Evolutionary conservation across 495 filamentous ascomycete species (phyloP).

Genomic region (Neurospora sp.): DNA sequence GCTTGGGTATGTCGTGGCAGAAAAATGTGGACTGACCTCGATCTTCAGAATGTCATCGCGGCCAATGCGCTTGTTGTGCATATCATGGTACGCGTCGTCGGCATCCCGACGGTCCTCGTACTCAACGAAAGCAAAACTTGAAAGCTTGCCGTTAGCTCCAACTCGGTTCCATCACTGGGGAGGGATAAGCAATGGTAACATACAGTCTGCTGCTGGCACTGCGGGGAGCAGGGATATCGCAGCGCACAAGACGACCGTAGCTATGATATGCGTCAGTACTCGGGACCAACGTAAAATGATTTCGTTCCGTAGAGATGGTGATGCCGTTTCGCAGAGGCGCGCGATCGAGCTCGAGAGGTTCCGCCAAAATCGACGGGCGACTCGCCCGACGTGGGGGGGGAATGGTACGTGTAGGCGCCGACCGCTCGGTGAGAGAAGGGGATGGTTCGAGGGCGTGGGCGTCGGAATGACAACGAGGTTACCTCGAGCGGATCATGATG

Average conservation of each 20-base stretch:
- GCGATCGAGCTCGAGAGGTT: constrained; percentile 16
- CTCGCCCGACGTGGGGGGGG: constrained; percentile 26
- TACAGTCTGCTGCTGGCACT: constrained; percentile 89
- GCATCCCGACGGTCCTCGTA: constrained; percentile 98
- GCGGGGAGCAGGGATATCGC: constrained; percentile 93
- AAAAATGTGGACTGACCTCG: constrained; percentile 53
- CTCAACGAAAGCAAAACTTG: constrained; percentile 96
- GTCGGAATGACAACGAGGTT: constrained; percentile 18
- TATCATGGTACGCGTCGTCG: constrained; percentile 98
- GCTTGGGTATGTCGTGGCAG: not conserved
- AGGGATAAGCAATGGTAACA: constrained; percentile 31
- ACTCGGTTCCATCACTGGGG: not conserved
- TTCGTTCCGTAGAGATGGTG: constrained; percentile 11
- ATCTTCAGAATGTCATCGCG: constrained; percentile 96
- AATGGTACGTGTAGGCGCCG: constrained; percentile 28
- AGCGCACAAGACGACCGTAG: constrained; percentile 96
- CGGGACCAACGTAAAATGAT: constrained; percentile 9
- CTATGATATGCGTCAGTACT: constrained; percentile 38
- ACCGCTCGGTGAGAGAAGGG: constrained; percentile 46
- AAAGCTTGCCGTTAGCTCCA: constrained; percentile 1
- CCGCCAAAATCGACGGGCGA: constrained; percentile 25
- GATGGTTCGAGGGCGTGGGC: constrained; percentile 24
- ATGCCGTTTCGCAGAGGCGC: constrained; percentile 14
- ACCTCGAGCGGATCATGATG: constrained; percentile 15
- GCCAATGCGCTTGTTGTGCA: constrained; percentile 98